Conservation (phyloP, 2,329 filamentous ascomycete species). For the Fusarium sp. region DNA sequence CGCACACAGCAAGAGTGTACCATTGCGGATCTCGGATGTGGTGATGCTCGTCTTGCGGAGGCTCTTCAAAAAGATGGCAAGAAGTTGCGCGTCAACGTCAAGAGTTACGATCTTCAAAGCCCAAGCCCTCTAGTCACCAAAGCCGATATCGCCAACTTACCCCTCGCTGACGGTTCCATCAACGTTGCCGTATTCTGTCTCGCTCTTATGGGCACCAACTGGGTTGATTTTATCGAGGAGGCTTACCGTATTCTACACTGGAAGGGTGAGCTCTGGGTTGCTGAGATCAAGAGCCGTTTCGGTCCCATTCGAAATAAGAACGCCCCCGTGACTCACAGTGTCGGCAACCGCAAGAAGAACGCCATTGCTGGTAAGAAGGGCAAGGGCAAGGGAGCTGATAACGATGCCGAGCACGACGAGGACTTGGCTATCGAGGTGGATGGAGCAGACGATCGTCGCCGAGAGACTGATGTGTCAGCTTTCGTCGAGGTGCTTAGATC, state of each 20-base stretch:
- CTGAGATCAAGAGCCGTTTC: slow-evolving; percentile 96
- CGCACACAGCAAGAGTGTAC: slow-evolving; percentile 78
- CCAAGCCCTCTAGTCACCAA: slow-evolving; percentile 81
- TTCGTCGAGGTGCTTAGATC: slow-evolving; percentile 86
- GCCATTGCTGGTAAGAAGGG: slow-evolving; percentile 57
- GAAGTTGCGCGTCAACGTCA: slow-evolving; percentile 77
- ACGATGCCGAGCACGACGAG: slow-evolving; percentile 61
- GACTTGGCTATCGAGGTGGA: slow-evolving; percentile 78
- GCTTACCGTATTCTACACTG: slow-evolving; percentile 90
- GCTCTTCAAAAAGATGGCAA: slow-evolving; percentile 71
- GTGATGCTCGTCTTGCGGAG: slow-evolving; percentile 84
- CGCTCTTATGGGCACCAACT: slow-evolving; percentile 98
- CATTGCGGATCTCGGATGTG: slow-evolving; percentile 93
- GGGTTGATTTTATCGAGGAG: slow-evolving; percentile 96
- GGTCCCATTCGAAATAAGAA: slow-evolving; percentile 54
- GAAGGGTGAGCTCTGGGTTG: slow-evolving; percentile 96
- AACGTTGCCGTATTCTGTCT: slow-evolving; percentile 96
- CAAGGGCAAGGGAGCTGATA: slow-evolving; percentile 58
- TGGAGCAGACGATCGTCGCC: slow-evolving; percentile 69
- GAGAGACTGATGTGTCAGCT: slow-evolving; percentile 85
- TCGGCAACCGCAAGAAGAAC: slow-evolving; percentile 73
- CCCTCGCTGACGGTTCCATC: slow-evolving; percentile 77
- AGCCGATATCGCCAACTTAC: slow-evolving; percentile 88
- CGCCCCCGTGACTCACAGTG: slow-evolving; percentile 71
- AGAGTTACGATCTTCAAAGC: slow-evolving; percentile 88